phyloP scores from a whole-genome alignment of 1,284 basidiomycete genomes.

The Singerocomus inundabilis region DNA sequence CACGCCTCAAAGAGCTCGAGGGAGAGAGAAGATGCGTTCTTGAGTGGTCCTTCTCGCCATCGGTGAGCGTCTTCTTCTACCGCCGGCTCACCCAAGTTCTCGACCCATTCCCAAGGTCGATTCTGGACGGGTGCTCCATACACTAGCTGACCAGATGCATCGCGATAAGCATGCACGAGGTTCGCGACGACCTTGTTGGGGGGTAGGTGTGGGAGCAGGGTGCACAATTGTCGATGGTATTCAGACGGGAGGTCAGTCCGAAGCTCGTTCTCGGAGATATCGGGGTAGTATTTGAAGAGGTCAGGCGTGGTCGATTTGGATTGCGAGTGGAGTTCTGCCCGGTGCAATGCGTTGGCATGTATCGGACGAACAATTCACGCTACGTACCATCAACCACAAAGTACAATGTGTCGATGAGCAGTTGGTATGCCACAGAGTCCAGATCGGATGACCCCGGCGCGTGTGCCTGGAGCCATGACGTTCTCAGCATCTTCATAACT shows the following conservation, averaged over 20 bases:
- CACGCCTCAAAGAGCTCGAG: slow-evolving; percentile 67
- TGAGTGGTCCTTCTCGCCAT: slow-evolving; percentile 44
- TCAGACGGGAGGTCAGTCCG: slow-evolving; percentile 54
- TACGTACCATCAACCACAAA: slow-evolving; percentile 69
- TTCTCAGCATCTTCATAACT: slow-evolving; percentile 9
- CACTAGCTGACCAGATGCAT: slow-evolving; percentile 44
- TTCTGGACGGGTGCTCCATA: slow-evolving; percentile 58
- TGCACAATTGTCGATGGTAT: slow-evolving; percentile 52
- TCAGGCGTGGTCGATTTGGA: slow-evolving; percentile 49
- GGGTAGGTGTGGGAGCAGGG: slow-evolving; percentile 48
- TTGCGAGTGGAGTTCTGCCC: slow-evolving; percentile 60
- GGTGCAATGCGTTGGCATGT: too few relatives aligned
- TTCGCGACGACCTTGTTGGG: slow-evolving; percentile 50
- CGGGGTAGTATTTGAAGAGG: slow-evolving; percentile 63
- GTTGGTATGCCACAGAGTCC: slow-evolving; percentile 56
- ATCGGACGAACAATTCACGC: not conserved
- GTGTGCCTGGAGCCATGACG: slow-evolving; percentile 42
- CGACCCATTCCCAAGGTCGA: slow-evolving; percentile 83
- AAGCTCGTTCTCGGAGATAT: slow-evolving; percentile 48
- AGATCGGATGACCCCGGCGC: slow-evolving; percentile 46
- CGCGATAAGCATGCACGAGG: slow-evolving; percentile 54
- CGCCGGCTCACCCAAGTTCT: slow-evolving; percentile 64
- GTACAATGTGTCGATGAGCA: slow-evolving; percentile 71
- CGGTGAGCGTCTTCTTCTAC: slow-evolving; percentile 19
- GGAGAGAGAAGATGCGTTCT: slow-evolving; percentile 70